Conservation (phyloP, 108 stramenopile species). For the Fistulifera solaris region DNA sequence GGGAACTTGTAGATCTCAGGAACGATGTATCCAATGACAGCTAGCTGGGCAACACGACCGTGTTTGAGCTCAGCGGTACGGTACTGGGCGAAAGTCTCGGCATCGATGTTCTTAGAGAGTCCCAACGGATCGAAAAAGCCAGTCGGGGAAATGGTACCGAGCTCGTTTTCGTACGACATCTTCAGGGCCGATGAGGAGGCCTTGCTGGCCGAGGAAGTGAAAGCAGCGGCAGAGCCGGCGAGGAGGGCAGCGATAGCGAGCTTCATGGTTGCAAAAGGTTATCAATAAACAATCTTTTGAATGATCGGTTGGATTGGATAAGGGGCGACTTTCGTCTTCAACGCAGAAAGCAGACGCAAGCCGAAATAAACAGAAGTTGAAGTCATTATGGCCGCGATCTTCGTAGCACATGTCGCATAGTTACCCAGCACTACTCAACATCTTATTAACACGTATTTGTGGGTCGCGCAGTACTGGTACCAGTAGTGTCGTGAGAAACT, state of each 20-base stretch:
- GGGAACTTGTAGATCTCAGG: conserved; percentile 25
- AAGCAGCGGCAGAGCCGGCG: conserved; percentile 41
- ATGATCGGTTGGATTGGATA: too few species aligned
- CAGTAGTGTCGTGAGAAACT: too few species aligned
- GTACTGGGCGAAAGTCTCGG: conserved; percentile 45
- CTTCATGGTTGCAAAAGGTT: conserved; percentile 43
- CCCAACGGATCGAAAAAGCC: conserved; percentile 5
- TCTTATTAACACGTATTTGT: too few species aligned
- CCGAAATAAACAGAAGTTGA: too few species aligned
- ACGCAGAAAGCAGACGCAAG: too few species aligned
- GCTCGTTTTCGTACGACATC: conserved; percentile 16
- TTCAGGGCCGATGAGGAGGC: conserved; percentile 6
- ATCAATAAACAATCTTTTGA: too few species aligned
- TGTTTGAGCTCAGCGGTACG: conserved; percentile 78
- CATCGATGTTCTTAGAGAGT: background rate
- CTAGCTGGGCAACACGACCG: conserved; percentile 55
- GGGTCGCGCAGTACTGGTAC: too few species aligned
- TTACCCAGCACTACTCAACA: too few species aligned
- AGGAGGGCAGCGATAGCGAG: conserved; percentile 37
- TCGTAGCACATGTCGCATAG: too few species aligned
- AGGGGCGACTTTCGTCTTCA: too few species aligned
- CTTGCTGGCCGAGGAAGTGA: conserved; percentile 30
- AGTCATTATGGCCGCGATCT: too few species aligned
- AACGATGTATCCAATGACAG: conserved; percentile 41
- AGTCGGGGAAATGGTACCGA: conserved; percentile 12